A percentile compares a stretch with the other conserved stretches of the same genome.
These are phyloP conservation scores for Saccharomycopsis sp. DNA, from an alignment of 805 yeast genomes.

Conservation along the genomic window DNA sequence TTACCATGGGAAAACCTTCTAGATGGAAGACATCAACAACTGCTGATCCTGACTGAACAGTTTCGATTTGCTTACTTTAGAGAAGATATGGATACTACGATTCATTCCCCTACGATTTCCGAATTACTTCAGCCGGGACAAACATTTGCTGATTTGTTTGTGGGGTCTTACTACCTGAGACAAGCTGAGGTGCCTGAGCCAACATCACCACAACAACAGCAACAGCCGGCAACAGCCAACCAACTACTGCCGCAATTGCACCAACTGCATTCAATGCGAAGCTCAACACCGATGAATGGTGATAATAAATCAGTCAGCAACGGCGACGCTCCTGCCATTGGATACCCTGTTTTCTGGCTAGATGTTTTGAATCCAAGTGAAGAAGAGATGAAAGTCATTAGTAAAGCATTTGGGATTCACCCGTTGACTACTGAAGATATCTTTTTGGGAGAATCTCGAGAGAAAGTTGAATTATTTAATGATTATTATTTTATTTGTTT, in stretches of 20 bases:
- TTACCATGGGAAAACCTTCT: conserved; percentile 60
- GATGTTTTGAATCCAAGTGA: conserved; percentile 94
- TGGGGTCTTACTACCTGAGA: conserved; percentile 32
- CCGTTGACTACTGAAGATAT: conserved; percentile 98
- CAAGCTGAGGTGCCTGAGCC: too few species aligned
- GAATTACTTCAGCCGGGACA: conserved; percentile 65
- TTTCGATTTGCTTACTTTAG: conserved; percentile 87
- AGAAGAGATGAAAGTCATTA: conserved; percentile 83
- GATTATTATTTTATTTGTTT: conserved; percentile 92
- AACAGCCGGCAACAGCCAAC: conserved; percentile 15
- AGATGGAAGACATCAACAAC: conserved; percentile 16
- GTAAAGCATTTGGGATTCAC: conserved; percentile 94
- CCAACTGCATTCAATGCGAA: conserved; percentile 11
- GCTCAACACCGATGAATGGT: not conserved
- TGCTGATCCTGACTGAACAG: conserved; percentile 31
- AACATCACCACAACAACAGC: conserved; percentile 3
- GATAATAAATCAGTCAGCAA: conserved; percentile 13
- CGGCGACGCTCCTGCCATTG: not conserved
- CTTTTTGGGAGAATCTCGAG: conserved; percentile 93
- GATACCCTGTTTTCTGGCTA: conserved; percentile 45
- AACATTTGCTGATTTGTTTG: conserved; percentile 56
- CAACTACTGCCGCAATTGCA: conserved; percentile 9
- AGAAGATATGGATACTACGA: conserved; percentile 82
- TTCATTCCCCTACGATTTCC: conserved; percentile 82
- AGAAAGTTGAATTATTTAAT: conserved; percentile 88